Evolutionary conservation across 2,329 filamentous ascomycete species (phyloP).

Genomic region (Monosporascus sp.): DNA sequence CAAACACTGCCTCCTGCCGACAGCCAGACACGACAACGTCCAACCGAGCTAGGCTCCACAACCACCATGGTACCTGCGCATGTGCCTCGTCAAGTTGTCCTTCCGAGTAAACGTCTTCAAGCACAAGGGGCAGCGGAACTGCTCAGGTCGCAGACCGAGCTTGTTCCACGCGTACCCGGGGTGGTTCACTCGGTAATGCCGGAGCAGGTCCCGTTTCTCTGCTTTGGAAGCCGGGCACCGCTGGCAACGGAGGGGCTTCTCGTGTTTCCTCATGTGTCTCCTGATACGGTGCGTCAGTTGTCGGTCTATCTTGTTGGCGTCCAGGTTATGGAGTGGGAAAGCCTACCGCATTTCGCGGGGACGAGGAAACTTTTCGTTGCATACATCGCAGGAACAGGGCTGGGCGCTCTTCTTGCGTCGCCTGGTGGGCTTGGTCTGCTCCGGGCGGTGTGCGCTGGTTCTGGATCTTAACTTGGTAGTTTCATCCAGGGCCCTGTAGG

Average conservation of each 20-base stretch:
- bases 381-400: neutral
- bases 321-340: neutral
- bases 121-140: neutral
- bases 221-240: neutral
- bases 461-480: too few species aligned
- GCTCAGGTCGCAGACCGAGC: neutral
- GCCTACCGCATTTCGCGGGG: neutral
- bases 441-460: neutral
- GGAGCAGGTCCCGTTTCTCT: neutral
- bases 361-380: neutral
- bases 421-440: neutral
- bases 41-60: neutral
- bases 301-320: too few species aligned
- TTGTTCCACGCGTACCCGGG: neutral
- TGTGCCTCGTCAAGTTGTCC: neutral
- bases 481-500: neutral
- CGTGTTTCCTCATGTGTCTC: neutral
- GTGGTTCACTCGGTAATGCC: neutral
- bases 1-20: neutral
- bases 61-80: neutral
- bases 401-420: neutral
- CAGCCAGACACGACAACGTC: neutral
- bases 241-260: neutral
- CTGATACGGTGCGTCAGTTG: neutral
- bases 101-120: neutral